Base-by-base conservation (phyloP, 2,329 filamentous ascomycete genomes). In the Thelonectria olida region DNA sequence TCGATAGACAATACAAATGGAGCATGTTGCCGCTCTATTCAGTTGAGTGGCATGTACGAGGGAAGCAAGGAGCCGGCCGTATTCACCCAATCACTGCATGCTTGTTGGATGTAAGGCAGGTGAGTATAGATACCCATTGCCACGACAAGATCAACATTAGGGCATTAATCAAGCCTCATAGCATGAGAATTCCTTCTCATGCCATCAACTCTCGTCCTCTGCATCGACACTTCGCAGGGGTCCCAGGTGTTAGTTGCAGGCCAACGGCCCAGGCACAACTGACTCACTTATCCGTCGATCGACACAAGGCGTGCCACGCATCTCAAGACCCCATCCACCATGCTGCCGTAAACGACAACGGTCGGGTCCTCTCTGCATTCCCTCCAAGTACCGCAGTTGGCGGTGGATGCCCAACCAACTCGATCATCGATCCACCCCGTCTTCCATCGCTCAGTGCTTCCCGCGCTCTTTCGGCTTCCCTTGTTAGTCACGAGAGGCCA, bases 281-380 rank as follows among this genome's bases (percentile, higher is more conserved):
- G 52, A 54, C 52, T 54, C 52, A 54, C 41, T 47, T 27, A 15
- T 13, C 49, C 51, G 12, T 47, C 50, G 7, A 47, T 54, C 52
- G 41, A 54, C 52, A 54, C 52, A 54, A 22, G 7, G 54, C 54
- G 27, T 56, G 54, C 54, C 54, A 56, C 54, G 54, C 54, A 56
- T 56, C 54, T 48, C 22, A 22, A 13, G 4, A 27, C 44, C 44
- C 42, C 42, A 15, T 27, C n/a, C 42, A 25, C 42, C 51, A 39
- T 54, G 39, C 49, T 36, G 28, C 34, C 38, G 22, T 22, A 25
- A n/a, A 27, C 7, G 13, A 25, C 19, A 34, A 34, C 45, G 28
- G 45, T 13, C 45, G 23, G 22, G 7, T 9, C 25, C 7, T 20
- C 25, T 34, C 6, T 31, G 44, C 53, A 9, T 15, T 47, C 28